Evolutionary conservation across 306 rosid genomes (phyloP).

Genomic region (Coriaria nepalensis): DNA sequence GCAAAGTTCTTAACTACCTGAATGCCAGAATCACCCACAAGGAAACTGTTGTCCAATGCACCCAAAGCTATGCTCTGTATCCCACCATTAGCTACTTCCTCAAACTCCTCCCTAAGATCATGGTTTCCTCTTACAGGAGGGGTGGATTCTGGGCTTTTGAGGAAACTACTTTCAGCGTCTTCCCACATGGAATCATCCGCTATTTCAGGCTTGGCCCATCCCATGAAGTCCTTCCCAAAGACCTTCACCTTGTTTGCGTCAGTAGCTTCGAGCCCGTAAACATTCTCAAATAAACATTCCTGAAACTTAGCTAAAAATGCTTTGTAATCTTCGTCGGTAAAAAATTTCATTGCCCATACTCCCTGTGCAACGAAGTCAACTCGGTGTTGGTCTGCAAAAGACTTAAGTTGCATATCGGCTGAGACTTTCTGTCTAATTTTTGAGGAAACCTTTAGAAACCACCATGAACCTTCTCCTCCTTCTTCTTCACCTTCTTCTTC

Average conservation of each 20-base stretch:
- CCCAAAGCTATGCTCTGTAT: slow-evolving; percentile 92
- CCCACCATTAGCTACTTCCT: slow-evolving; percentile 79
- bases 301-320: slow-evolving; percentile 36
- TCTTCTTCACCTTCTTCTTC: slow-evolving; percentile 26
- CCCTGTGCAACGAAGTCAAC: slow-evolving; percentile 78
- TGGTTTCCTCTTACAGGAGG: slow-evolving; percentile 41
- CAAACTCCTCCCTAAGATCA: slow-evolving; percentile 77
- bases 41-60: slow-evolving; percentile 84
- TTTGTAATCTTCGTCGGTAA: slow-evolving; percentile 35
- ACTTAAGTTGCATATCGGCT: slow-evolving; percentile 51
- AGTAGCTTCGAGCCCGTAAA: slow-evolving; percentile 45
- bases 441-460: slow-evolving; percentile 57
- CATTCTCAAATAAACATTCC: slow-evolving; percentile 72
- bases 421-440: slow-evolving; percentile 48
- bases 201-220: slow-evolving; percentile 75
- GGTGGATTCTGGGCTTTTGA: slow-evolving; percentile 45
- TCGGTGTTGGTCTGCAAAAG: slow-evolving; percentile 51
- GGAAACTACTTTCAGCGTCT: slow-evolving; percentile 58
- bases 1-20: slow-evolving; percentile 86
- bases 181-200: slow-evolving; percentile 97
- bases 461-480: slow-evolving; percentile 24
- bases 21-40: slow-evolving; percentile 72
- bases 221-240: slow-evolving; percentile 80
- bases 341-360: slow-evolving; percentile 93
- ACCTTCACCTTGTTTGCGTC: slow-evolving; percentile 69